Evolutionary conservation across 176 grass and related monocot species (phyloP), one percentile per base, ranked within the genome.

Genomic region (Eleusine coracana): DNA sequence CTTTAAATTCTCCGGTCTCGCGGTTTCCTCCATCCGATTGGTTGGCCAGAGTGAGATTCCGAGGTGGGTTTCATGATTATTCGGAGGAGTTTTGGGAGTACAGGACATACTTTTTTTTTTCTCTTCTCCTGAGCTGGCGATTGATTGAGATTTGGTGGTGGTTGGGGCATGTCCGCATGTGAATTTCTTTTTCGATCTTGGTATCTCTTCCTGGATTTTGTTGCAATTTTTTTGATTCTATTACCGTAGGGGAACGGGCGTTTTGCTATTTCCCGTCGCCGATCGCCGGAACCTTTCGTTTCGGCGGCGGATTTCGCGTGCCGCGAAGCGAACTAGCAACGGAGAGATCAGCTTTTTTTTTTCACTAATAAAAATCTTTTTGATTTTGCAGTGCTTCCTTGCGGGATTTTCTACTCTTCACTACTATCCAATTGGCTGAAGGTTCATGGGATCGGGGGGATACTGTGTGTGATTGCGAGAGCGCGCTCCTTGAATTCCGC

Each of bases 371-470:
- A 14, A 76, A 76, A 38, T 66, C 72, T 15, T 3, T 51, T 37
- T 83, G 51, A 44, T 90, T 87, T 79, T 76, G 80, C 88, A 90
- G 88, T 40, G 66, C 14, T 70, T 10, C 54, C 48, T 64, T 48
- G 45, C 7, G 7, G 76, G 49, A 68, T 75, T 28, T 80, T 3
- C 45, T 40, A 39, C 64, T n/a, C 7, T 3, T 10, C 36, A 10
- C 56, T 1, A 27, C 17, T 51, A 59, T 59, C 52, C 55, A 73
- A 81, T 85, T 10, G 59, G 68, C 34, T 70, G 4, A 13, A 20
- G 31, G 17, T 83, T 90, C 34, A 87, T 90, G 88, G 84, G 88
- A 87, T 34, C 73, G 44, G 15, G 40, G 5, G 64, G 20, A 44
- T 42, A 46, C 36, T 20, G 34, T 23, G 70, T 45, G 84, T 90